Evolutionary conservation across 2,329 filamentous ascomycete genomes (phyloP), one percentile per base, ranked within the genome.

Genomic region (Claviceps arundinis): DNA sequence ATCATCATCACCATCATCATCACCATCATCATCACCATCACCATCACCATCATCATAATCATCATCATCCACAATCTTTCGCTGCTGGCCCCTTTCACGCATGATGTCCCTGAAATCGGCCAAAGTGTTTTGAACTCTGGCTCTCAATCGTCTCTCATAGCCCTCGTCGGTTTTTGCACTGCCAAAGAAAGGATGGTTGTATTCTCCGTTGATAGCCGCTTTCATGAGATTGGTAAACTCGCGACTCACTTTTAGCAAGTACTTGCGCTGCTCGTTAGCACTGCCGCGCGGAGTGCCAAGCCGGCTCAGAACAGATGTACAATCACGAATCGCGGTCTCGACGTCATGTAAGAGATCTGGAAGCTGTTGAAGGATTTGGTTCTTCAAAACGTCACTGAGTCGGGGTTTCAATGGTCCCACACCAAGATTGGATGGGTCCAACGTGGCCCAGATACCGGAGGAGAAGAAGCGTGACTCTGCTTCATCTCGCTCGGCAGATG

Each of bases 101-200:
- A 82, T 74, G 1, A 64, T 51, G 0, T 66, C 56, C 0, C 72
- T 65, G 55, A 83, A 84, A 0, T 67, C 61, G 0, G 24, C 43
- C 17, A 57, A 37, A 8, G 40, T 50, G 37, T 75, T 71, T 50
- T 81, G 77, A 1, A 81, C 65, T 0, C 75, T 67, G 0, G 79
- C 77, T 0, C 80, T 71, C 4, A 84, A 65, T 0, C 78, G 70
- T 41, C 67, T 72, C 0, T 60, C 46, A 37, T 71, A 70, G 1
- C 67, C 69, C 0, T 55, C 19, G 0, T 65, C 60, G 19, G 64
- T 59, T 22, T 26, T 48, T 3, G 53, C 51, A 6, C 37, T 47
- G 3, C 62, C 68, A 53, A 82, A 82, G 61, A 82, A 83, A 0
- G 57, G 16, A 53, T 75, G 62, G 2, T 65, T 69, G 54, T 81